Base-by-base conservation (phyloP, 306 rosid species). In the Trifolium fragiferum region DNA sequence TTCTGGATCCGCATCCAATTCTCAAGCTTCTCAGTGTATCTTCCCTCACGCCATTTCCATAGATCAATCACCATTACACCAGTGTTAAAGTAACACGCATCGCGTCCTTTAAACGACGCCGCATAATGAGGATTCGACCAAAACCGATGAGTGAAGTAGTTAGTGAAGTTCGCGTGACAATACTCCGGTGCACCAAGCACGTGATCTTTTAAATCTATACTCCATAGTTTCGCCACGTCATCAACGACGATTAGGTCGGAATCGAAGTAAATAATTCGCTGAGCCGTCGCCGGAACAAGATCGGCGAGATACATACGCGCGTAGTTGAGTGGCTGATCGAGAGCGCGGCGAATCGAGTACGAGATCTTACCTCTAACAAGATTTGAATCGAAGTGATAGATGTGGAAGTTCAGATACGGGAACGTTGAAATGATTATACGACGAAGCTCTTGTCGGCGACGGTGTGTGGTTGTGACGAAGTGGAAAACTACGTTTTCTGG, bases 41-140 rank as follows among this genome's bases (percentile, higher is more conserved):
- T 66, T 0, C 98, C 97, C 25, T 86, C 89, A 47, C 98, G 84
- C 98, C 98, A 93, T 54, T 85, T 90, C 85, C 76, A 70, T 38
- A 93, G 68, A 80, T 93, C 97, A 60, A 93, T 93, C 64, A 93
- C 98, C 98, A 93, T 93, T 16, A 93, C 98, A 2, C 98, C 98
- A 0, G 97, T 93, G 88, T 93, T 93, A 86, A 93, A 93, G 41
- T 93, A 93, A 53, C 95, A 93, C 6, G 97, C 81, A 4, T 10
- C 80, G 33, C 91, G 86, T 4, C 90, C 87, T 38, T 70, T 47
- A 62, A 93, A 78, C 82, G 85, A 79, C 79, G 88, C 81, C 79
- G 93, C 82, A 25, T 85, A 78, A 2, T 1, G 25, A 59, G 87
- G 80, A 61, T 85, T 85, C 3, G 88, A 82, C 98, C 97, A 93